Evolutionary conservation across 352 stramenopile genomes (phyloP).

Genomic region (Phytophthora capsici): DNA sequence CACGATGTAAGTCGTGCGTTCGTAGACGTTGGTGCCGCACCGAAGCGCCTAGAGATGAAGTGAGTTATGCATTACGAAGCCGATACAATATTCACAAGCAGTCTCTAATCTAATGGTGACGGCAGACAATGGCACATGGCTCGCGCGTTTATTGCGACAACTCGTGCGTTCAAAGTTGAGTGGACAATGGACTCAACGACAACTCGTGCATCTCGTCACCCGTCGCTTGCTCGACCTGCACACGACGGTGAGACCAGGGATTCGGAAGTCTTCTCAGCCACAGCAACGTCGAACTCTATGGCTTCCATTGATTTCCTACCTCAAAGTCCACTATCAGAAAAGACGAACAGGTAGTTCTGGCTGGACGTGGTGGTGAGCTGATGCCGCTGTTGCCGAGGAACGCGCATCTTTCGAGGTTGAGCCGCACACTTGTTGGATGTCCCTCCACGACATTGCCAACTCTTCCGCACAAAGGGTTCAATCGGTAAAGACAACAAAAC

Average conservation of each 20-base stretch:
- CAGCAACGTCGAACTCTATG: constrained; percentile 4
- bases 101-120: not conserved
- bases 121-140: constrained; percentile 4
- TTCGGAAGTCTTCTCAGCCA: not conserved
- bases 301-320: constrained; percentile 12
- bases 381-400: constrained; percentile 23
- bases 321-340: not conserved
- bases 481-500: constrained; percentile 14
- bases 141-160: constrained; percentile 20
- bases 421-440: constrained; percentile 22
- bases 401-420: constrained; percentile 7
- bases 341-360: not conserved
- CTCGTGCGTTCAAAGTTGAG: constrained; percentile 2
- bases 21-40: constrained; percentile 11
- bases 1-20: constrained; percentile 18
- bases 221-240: constrained; percentile 3
- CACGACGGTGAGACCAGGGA: constrained; percentile 4
- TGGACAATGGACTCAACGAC: constrained; percentile 3
- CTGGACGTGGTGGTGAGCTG: constrained; percentile 5
- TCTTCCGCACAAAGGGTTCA: constrained; percentile 18
- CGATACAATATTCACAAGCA: no score
- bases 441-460: constrained; percentile 6
- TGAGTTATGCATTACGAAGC: not conserved
- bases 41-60: constrained; percentile 5
- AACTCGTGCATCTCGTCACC: constrained; percentile 5